phyloP scores from a whole-genome alignment of 2,329 filamentous ascomycete species.

The Exophiala phaeomuriformis region DNA sequence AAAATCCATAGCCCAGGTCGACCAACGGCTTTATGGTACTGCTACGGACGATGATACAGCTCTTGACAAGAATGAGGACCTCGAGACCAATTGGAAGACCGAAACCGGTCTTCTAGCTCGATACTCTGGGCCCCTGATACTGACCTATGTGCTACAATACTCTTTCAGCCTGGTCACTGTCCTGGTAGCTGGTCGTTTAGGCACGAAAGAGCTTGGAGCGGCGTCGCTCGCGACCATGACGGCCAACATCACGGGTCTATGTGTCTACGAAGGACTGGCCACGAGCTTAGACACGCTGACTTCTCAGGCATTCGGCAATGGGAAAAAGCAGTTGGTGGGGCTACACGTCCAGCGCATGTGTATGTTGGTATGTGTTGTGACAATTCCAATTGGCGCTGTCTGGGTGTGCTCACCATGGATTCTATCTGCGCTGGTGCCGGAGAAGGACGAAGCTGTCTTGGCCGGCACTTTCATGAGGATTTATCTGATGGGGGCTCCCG shows the following conservation, averaged over 20 bases:
- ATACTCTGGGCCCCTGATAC: slow-evolving; percentile 25
- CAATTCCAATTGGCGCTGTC: slow-evolving; percentile 57
- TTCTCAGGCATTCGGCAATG: slow-evolving; percentile 77
- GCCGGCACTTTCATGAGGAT: slow-evolving; percentile 61
- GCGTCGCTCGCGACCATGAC: slow-evolving; percentile 61
- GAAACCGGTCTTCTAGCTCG: slow-evolving; percentile 22
- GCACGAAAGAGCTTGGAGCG: slow-evolving; percentile 55
- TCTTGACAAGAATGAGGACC: slow-evolving; percentile 9
- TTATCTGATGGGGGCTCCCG: slow-evolving; percentile 60
- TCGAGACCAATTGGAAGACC: slow-evolving; percentile 23
- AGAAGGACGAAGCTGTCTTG: slow-evolving; percentile 56
- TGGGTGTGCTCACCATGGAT: slow-evolving; percentile 58
- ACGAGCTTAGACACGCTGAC: slow-evolving; percentile 83
- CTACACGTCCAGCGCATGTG: slow-evolving; percentile 67
- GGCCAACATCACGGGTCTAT: slow-evolving; percentile 62
- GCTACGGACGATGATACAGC: slow-evolving; percentile 10
- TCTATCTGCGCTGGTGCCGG: slow-evolving; percentile 54
- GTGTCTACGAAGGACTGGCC: slow-evolving; percentile 66
- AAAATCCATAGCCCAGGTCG: slow-evolving; percentile 15
- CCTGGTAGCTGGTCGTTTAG: slow-evolving; percentile 62
- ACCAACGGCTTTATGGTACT: slow-evolving; percentile 17
- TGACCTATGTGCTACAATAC: slow-evolving; percentile 28
- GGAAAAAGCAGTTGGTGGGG: slow-evolving; percentile 72
- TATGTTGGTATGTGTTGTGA: slow-evolving; percentile 59
- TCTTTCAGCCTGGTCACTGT: slow-evolving; percentile 61